Evolutionary conservation across 257 asterid genomes (phyloP).

Genomic region (Nicotiana undulata): DNA sequence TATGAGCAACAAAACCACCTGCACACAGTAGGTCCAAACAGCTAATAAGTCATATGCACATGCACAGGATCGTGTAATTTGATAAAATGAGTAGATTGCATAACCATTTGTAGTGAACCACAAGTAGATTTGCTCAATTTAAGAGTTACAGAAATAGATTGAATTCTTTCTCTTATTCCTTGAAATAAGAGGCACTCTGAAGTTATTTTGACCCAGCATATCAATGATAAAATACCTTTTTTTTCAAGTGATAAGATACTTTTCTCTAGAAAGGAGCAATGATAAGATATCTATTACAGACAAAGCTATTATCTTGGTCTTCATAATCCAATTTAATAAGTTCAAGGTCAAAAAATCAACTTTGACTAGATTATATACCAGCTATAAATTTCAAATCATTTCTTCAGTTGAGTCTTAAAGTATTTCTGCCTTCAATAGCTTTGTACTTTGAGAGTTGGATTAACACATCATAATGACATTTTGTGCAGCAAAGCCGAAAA

Average conservation of each 20-base stretch:
- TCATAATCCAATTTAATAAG: background rate
- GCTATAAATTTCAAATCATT: background rate
- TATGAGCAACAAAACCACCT: constrained; percentile 78
- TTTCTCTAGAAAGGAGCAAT: background rate
- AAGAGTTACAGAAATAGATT: background rate
- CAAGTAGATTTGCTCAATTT: background rate
- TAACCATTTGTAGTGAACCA: background rate
- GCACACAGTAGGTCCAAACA: constrained; percentile 10
- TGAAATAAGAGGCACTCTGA: background rate
- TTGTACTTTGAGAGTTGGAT: background rate
- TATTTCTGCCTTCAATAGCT: background rate
- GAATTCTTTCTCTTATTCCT: background rate
- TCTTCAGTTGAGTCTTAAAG: background rate
- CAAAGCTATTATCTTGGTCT: background rate
- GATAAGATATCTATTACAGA: background rate
- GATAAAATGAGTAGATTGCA: background rate
- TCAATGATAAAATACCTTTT: background rate
- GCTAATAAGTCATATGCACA: constrained; percentile 1
- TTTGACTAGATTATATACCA: background rate
- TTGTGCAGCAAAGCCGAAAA: background rate
- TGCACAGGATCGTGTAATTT: background rate
- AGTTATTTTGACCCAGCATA: background rate
- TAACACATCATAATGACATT: background rate
- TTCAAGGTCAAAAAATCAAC: background rate
- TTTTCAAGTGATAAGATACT: too few species aligned